phyloP scores from a whole-genome alignment of 192 early-diverging fungal species.

The Coemansia sp. region DNA sequence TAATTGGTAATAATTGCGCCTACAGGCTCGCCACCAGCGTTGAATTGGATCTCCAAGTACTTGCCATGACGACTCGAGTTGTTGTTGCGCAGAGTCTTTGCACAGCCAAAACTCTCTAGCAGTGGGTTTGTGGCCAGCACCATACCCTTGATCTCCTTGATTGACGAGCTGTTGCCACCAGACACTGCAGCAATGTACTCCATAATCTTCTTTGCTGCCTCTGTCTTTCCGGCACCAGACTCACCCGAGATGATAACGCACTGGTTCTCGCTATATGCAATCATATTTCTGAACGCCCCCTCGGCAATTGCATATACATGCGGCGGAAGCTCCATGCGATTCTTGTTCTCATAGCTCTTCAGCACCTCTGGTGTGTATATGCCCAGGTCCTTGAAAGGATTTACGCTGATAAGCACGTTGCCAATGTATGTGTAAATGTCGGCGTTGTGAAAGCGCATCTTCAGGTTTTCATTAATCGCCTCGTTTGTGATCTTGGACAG shows the following conservation, averaged over 20 bases:
- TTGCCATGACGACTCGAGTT: constrained; percentile 99
- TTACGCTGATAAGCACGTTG: constrained; percentile 85
- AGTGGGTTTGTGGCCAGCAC: constrained; percentile 98
- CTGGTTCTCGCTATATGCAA: constrained; percentile 97
- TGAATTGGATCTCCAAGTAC: constrained; percentile 99
- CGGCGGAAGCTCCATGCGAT: constrained; percentile 86
- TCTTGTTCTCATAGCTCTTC: constrained; percentile 81
- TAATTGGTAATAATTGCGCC: constrained; percentile 99
- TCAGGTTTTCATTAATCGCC: constrained; percentile 90
- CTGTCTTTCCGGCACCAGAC: constrained; percentile 91
- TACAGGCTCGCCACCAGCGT: constrained; percentile 84
- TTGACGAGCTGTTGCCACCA: constrained; percentile 66
- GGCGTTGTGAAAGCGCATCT: constrained; percentile 80
- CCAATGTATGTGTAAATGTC: constrained; percentile 98
- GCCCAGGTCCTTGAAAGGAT: constrained; percentile 94
- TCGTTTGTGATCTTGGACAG: constrained; percentile 94
- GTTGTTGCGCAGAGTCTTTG: constrained; percentile 98
- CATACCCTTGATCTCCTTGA: constrained; percentile 96
- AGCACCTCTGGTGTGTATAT: constrained; percentile 93
- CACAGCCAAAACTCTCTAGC: constrained; percentile 97
- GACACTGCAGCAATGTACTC: constrained; percentile 98
- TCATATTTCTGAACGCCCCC: constrained; percentile 87
- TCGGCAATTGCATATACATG: constrained; percentile 98
- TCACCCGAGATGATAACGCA: constrained; percentile 99
- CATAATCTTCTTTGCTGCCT: constrained; percentile 92